Evolutionary conservation across 768 basidiomycete genomes (phyloP), one percentile per base, ranked within the genome.

Genomic region (Mycena galopus): DNA sequence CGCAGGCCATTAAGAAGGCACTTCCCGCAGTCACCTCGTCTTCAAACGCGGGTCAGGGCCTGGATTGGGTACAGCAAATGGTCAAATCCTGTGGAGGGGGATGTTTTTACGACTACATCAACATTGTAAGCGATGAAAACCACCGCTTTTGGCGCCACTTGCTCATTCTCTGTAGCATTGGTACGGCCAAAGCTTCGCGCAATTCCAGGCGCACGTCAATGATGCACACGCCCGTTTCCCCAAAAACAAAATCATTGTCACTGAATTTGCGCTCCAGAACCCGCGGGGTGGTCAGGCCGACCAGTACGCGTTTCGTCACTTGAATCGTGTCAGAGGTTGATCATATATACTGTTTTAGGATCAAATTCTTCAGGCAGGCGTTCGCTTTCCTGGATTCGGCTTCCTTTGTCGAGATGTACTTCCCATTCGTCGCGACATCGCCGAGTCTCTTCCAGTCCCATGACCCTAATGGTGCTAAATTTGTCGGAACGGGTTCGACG

Each of bases 21-120:
- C 80, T 84, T 33, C 83, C 83, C 6, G 79, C 83, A 0, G 78
- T 84, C 8, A 79, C 79, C 19, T 83, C 83, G 10, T 82, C 81
- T 30, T 59, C 73, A 2, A 51, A 65, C 23, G 6, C 82, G 39
- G 82, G 82, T 0, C 44, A 84, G 60, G 83, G 83, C 25, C 59
- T 84, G 35, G 76, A 75, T 37, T 84, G 83, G 83, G 21, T 83
- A 25, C 77, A 78, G 30, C 51, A 81, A 39, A 81, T 84, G 78
- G 78, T 83, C 6, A 58, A 33, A 19, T 79, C 79, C 12, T 84
- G 83, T 65, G 78, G 58, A 30, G 80, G 82, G 17, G 11, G 37
- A 17, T 84, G 83, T 65, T 76, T 74, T 69, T 80, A 75, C 37
- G 80, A 84, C 53, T 82, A 80, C 64, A 76, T 84, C 16, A 84